These are phyloP conservation scores for Euphorbia lathyris DNA, from an alignment of 345 rosid genomes.

Conservation along the genomic window DNA sequence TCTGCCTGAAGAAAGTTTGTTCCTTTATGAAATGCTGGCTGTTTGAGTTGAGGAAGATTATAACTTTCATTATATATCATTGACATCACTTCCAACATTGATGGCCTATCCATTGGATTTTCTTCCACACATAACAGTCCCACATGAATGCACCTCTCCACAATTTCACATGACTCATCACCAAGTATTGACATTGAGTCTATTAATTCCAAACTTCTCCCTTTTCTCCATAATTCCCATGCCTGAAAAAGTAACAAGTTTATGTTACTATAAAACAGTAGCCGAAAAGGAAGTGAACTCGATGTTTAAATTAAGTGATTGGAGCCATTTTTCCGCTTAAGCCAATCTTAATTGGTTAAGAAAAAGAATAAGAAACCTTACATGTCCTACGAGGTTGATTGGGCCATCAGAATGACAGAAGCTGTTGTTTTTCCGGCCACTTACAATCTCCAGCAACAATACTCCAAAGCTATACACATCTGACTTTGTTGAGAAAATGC, in stretches of 20 bases:
- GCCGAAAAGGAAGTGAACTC: too few relatives aligned
- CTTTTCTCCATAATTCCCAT: slow-evolving; percentile 15
- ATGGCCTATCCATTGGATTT: slow-evolving; percentile 18
- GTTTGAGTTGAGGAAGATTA: slow-evolving; percentile 11
- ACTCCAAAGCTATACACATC: slow-evolving; percentile 28
- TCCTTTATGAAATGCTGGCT: slow-evolving; percentile 9
- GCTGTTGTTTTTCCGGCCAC: slow-evolving; percentile 16
- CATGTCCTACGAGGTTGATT: slow-evolving; percentile 16
- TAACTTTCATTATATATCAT: slow-evolving; percentile 13
- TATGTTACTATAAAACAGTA: neutral
- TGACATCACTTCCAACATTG: slow-evolving; percentile 18
- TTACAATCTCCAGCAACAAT: slow-evolving; percentile 14
- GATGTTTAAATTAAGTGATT: too few relatives aligned
- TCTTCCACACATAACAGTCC: slow-evolving; percentile 23
- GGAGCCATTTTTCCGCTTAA: too few relatives aligned
- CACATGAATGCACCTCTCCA: slow-evolving; percentile 16
- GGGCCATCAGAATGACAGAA: neutral
- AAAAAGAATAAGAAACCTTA: neutral
- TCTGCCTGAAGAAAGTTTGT: neutral
- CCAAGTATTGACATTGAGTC: slow-evolving; percentile 4
- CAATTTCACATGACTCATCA: neutral
- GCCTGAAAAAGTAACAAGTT: slow-evolving; percentile 4
- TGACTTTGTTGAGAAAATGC: slow-evolving; percentile 11
- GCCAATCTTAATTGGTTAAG: neutral
- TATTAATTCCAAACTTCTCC: neutral